Evolutionary conservation across 768 basidiomycete species (phyloP), one percentile per base, ranked within the genome.

Genomic region (Leccinum variicolor): DNA sequence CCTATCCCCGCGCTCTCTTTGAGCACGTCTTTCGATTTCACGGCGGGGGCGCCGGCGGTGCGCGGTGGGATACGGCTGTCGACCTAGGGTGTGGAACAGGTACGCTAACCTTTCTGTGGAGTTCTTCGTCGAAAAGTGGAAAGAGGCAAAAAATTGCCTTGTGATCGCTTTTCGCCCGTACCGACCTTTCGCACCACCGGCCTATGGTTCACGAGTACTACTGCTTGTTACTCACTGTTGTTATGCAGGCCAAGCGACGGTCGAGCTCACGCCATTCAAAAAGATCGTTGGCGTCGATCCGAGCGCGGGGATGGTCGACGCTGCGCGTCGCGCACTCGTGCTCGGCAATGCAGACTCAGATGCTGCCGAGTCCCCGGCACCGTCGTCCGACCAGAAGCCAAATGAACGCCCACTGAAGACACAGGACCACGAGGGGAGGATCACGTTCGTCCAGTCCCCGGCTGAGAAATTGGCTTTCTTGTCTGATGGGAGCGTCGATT

Each of bases 31-130:
- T 84, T 63, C 67, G 75, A 4, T 88, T 84, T 64, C 90, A 92
- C 64, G 68, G 64, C 6, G 57, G 61, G 3, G 29, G 41, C 13
- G 11, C 48, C 3, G 25, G n/a, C 1, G 39, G 33, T 0, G 64
- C 63, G 0, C 60, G 69, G 53, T 89, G 83, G 80, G 77, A 82
- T 14, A 75, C 72, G 17, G 89, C 87, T 0, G 76, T 91, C 0
- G 92, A 94, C 63, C 68, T 92, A 2, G 91, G 92, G 4, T 93
- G 92, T 71, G 91, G 92, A 26, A 90, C 92, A n/a, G 89, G 91
- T 89, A 56, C 11, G 75, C 60, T 33, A 2, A 47, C 46, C 31
- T 13, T 47, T 29, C 4, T 46, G 17, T 34, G 17, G 50, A 50
- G 17, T 31, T 25, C 8, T 11, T 14, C 19, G 3, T 21, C 43